Evolutionary conservation across 345 rosid species (phyloP).

Genomic region (Cochlearia excelsa): DNA sequence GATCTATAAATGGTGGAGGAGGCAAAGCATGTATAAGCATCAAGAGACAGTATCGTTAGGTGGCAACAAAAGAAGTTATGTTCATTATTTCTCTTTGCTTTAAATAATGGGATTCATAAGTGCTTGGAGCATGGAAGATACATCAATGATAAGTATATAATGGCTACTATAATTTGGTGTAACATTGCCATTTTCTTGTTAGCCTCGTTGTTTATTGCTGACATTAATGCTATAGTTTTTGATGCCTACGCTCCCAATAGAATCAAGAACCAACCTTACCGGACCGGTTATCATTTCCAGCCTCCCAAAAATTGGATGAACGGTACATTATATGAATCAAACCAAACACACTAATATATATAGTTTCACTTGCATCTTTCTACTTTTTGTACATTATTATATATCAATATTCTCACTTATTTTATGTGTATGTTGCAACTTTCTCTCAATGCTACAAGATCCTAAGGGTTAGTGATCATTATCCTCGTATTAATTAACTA

Average conservation of each 20-base stretch:
- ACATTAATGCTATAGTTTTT: conserved; percentile 17
- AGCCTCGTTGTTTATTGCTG: conserved; percentile 18
- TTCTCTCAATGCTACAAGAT: not conserved
- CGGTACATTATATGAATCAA: too few species aligned
- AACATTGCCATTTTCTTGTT: conserved; percentile 8
- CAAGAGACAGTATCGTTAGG: conserved; percentile 56
- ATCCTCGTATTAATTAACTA: not conserved
- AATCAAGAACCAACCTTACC: not conserved
- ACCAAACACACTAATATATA: too few species aligned
- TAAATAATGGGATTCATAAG: conserved; percentile 41
- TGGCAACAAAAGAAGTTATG: conserved; percentile 32
- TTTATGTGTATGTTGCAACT: conserved; percentile 4
- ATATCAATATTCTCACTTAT: not conserved
- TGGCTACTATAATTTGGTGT: conserved; percentile 23
- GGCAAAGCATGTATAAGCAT: conserved; percentile 53
- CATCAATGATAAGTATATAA: conserved; percentile 18
- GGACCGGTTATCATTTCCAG: too few species aligned
- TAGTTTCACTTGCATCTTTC: not conserved
- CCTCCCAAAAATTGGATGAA: too few species aligned
- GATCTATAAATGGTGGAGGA: conserved; percentile 55
- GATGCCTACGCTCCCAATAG: not conserved
- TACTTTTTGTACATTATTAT: not conserved
- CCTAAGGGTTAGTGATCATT: not conserved
- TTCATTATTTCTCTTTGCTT: conserved; percentile 42
- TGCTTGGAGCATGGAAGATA: conserved; percentile 60